Evolutionary conservation across 192 early-diverging fungal genomes (phyloP).

Genomic region (Entrophospora sp.): DNA sequence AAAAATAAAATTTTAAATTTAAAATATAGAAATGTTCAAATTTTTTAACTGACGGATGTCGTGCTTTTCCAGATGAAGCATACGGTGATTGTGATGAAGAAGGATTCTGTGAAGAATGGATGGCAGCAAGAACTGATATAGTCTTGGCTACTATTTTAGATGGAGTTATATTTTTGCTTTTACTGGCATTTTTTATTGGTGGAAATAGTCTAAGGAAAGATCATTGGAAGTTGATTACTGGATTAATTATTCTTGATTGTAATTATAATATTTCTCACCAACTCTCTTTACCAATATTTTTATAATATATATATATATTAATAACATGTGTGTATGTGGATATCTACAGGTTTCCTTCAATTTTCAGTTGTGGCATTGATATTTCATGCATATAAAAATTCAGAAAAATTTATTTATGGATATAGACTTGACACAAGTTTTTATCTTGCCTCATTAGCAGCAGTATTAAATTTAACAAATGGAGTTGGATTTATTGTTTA

Average conservation of each 20-base stretch:
- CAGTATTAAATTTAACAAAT: no score
- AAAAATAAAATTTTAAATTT: background rate
- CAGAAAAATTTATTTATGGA: no score
- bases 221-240: background rate
- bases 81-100: conserved; percentile 15
- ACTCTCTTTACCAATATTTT: no score
- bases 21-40: conserved; percentile 17
- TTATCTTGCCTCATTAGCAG: no score
- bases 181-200: background rate
- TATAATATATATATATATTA: no score
- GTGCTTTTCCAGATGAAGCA: background rate
- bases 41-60: background rate
- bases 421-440: no score
- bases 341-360: no score
- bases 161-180: conserved; percentile 3
- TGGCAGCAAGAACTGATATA: background rate
- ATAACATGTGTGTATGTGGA: no score
- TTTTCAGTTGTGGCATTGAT: no score
- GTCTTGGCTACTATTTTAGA: conserved; percentile 7
- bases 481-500: no score
- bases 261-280: background rate
- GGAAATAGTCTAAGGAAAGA: background rate
- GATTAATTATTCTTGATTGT: background rate
- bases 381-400: no score
- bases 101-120: conserved; percentile 16